phyloP scores from a whole-genome alignment of 1,139 yeast genomes.

The Scheffersomyces parashehatae region DNA sequence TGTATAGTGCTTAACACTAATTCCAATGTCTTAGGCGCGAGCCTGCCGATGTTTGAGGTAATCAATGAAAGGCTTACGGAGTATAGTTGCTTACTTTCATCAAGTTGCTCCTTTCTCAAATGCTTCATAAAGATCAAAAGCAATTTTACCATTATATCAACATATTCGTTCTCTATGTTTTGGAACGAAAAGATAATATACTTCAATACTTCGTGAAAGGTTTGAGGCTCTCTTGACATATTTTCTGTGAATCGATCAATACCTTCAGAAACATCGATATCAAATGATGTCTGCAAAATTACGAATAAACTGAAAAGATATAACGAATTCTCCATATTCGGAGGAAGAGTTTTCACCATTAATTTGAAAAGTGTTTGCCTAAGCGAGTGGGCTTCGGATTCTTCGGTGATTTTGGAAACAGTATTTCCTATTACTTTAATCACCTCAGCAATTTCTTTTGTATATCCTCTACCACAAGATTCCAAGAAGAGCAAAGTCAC shows the following conservation, averaged over 20 bases:
- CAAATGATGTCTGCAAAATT: not conserved
- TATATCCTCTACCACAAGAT: not conserved
- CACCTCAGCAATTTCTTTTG: not conserved
- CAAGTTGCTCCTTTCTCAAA: slow-evolving; percentile 7
- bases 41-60: slow-evolving; percentile 5
- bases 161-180: not conserved
- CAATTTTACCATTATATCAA: not conserved
- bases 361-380: not conserved
- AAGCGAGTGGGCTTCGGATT: not conserved
- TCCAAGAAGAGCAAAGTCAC: not conserved
- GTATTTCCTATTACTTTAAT: not conserved
- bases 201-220: slow-evolving; percentile 6
- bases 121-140: not conserved
- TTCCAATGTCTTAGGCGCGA: slow-evolving; percentile 6
- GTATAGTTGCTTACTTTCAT: slow-evolving; percentile 10
- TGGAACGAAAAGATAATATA: slow-evolving; percentile 4
- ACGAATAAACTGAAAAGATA: not conserved
- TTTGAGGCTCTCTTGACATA: not conserved
- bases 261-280: not conserved
- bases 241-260: not conserved
- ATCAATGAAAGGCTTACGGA: slow-evolving; percentile 10
- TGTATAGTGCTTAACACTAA: slow-evolving; percentile 28
- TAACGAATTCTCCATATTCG: not conserved
- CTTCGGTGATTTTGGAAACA: not conserved
- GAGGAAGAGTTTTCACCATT: not conserved